These are phyloP conservation scores for Trichaptum fuscoviolaceum DNA, from an alignment of 768 basidiomycete species.

Conservation along the genomic window DNA sequence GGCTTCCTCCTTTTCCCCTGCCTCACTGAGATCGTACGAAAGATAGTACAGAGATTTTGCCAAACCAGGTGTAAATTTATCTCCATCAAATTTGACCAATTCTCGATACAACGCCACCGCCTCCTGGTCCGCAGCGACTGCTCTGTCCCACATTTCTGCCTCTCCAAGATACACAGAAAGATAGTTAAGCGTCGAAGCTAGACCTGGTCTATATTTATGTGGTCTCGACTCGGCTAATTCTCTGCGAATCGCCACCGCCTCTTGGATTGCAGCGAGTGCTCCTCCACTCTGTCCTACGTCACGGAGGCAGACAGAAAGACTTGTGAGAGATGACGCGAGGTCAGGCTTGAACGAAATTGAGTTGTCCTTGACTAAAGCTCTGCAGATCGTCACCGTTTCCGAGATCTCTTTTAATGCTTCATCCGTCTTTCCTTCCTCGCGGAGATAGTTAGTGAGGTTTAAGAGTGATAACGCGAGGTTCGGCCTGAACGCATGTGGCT, in stretches of 20 bases:
- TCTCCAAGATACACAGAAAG: neutral
- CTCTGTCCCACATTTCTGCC: no score
- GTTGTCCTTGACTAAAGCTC: neutral
- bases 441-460: neutral
- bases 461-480: neutral
- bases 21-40: slow-evolving; percentile 8
- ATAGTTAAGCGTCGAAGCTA: slow-evolving; percentile 1
- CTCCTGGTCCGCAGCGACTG: no score
- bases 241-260: neutral
- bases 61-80: no score
- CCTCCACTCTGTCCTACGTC: slow-evolving; percentile 2
- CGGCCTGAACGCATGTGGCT: neutral
- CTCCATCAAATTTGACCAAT: no score
- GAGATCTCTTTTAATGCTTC: neutral
- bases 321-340: slow-evolving; percentile 6
- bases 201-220: neutral
- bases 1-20: slow-evolving; percentile 10
- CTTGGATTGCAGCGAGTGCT: slow-evolving; percentile 6
- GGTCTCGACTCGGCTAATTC: neutral
- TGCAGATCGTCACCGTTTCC: neutral
- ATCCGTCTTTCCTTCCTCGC: neutral
- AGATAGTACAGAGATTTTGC: slow-evolving; percentile 6
- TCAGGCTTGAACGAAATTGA: neutral
- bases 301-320: slow-evolving; percentile 6
- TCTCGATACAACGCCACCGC: no score